These are phyloP conservation scores for Solanum chmielewskii DNA, from an alignment of 257 asterid species.

Conservation along the genomic window DNA sequence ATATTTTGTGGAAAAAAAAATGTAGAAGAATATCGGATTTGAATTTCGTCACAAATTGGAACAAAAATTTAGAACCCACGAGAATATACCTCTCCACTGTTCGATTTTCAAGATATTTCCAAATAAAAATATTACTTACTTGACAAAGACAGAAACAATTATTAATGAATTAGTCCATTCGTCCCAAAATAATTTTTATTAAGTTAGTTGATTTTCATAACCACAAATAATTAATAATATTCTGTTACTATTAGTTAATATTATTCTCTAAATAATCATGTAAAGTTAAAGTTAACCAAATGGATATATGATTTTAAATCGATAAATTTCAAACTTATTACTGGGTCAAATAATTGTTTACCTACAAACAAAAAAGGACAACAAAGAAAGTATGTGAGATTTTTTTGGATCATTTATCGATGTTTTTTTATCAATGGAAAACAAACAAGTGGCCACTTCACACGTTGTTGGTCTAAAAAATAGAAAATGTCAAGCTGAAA, in stretches of 20 bases:
- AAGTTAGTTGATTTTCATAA: background rate
- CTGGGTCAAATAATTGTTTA: background rate
- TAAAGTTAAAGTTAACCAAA: background rate
- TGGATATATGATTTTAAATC: background rate
- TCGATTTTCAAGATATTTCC: background rate
- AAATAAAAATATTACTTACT: background rate
- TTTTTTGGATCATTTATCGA: background rate
- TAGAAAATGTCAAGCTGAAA: background rate
- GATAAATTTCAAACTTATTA: background rate
- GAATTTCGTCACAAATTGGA: too few relatives aligned
- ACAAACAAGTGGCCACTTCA: background rate
- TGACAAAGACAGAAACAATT: background rate
- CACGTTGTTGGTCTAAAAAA: background rate
- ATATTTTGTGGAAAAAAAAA: too few relatives aligned
- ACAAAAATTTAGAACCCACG: background rate
- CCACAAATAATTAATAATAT: too few relatives aligned
- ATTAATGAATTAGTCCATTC: background rate
- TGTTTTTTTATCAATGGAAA: background rate
- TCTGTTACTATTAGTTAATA: too few relatives aligned
- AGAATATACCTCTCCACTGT: background rate
- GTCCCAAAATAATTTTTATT: background rate
- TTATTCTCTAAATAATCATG: background rate
- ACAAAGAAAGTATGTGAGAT: background rate
- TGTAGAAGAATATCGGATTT: too few relatives aligned
- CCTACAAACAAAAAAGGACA: background rate